Base-by-base conservation (phyloP, 2,329 filamentous ascomycete genomes). In the Akanthomyces dipterigenus region DNA sequence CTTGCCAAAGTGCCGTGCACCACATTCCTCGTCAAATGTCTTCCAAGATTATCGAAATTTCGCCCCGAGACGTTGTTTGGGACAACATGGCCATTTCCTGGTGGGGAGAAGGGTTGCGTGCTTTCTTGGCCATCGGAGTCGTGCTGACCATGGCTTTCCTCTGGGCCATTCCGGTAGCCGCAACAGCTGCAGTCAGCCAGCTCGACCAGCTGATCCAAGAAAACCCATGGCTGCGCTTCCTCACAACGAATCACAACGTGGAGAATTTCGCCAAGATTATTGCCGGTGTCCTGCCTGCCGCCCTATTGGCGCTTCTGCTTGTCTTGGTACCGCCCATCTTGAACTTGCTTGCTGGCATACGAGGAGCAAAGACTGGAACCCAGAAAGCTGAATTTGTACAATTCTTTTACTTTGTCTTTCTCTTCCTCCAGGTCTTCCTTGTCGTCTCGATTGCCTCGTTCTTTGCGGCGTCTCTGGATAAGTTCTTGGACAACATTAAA, bases 41-140 rank as follows among this genome's bases (percentile, higher is more conserved):
- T 1, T 95, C 95, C 0, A 86, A 95, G 31, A 83, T 90, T 45
- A 89, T 96, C n/a, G 95, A 99, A 71, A 92, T 99, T 51, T 91
- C 92, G 7, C 95, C 95, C 0, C 88, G 88, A 48, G 93, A 98
- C 71, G 91, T 99, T 9, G 82, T 96, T 45, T 99, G 95, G 95
- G 91, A 96, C 66, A 99, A 99, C 70, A 93, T 99, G 88, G 93
- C 91, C 0, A 89, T 97, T 67, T 86, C 83, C 60, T 98, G 95
- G 93, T 98, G 93, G 92, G 88, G 93, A 64, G 84, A 88, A 61
- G 96, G 93, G 81, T 69, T 91, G 34, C 85, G 91, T 31, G 87
- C 86, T 2, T 82, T 78, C 40, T 71, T 88, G 9, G 88, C 93
- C 12, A 76, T 91, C 34, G 74, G 77, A 8, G 67, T 89, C 26